phyloP scores from a whole-genome alignment of 2,329 filamentous ascomycete genomes.

The Metarhizium sp. region DNA sequence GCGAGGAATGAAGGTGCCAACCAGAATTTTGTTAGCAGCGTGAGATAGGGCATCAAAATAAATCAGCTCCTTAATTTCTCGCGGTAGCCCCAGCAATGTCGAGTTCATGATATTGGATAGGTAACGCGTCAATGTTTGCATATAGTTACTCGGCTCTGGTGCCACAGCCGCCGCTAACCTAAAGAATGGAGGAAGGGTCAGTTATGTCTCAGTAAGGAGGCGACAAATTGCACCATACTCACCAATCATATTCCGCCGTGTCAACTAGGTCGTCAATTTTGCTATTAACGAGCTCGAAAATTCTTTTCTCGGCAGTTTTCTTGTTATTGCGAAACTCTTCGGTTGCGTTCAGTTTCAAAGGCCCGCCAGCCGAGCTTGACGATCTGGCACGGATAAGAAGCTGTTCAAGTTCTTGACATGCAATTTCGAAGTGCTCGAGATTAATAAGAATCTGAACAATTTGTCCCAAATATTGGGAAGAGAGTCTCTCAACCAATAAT shows the following conservation, averaged over 20 bases:
- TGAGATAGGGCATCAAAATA: constrained; percentile 95
- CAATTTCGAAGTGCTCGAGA: constrained; percentile 90
- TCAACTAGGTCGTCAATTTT: constrained; percentile 98
- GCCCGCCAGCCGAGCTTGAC: constrained; percentile 69
- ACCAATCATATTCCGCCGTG: constrained; percentile 96
- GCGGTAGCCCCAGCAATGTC: constrained; percentile 83
- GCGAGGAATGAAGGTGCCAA: constrained; percentile 18
- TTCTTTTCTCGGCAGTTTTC: constrained; percentile 92
- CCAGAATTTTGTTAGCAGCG: constrained; percentile 76
- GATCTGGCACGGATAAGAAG: constrained; percentile 78
- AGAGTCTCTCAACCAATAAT: constrained; percentile 77
- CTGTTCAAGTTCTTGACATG: constrained; percentile 81
- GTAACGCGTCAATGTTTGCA: constrained; percentile 89
- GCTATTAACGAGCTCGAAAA: constrained; percentile 96
- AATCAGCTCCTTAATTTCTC: constrained; percentile 93
- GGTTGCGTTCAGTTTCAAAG: constrained; percentile 72
- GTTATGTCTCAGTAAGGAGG: background rate
- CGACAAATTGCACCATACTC: background rate
- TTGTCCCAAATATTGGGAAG: constrained; percentile 89
- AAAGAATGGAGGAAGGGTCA: background rate
- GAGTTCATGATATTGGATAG: constrained; percentile 95
- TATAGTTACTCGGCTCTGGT: constrained; percentile 78
- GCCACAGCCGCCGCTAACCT: constrained; percentile 49
- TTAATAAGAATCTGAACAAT: constrained; percentile 99
- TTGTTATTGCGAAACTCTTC: constrained; percentile 82